These are phyloP conservation scores for Metschnikowia cubensis DNA, from an alignment of 805 yeast species.

Conservation along the genomic window DNA sequence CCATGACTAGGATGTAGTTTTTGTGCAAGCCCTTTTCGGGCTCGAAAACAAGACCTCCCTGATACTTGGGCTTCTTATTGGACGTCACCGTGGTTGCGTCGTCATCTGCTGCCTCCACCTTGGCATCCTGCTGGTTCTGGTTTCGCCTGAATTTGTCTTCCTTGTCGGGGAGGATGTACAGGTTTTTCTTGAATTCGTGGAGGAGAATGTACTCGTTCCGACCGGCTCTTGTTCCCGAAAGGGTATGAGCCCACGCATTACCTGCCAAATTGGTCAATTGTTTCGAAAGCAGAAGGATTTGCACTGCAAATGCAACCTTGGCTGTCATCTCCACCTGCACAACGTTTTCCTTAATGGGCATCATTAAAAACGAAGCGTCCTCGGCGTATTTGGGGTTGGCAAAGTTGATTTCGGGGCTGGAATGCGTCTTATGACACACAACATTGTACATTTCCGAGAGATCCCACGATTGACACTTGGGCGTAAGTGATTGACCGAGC, in stretches of 20 bases:
- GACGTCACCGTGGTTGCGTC: slow-evolving; percentile 48
- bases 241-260: slow-evolving; percentile 93
- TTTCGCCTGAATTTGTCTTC: slow-evolving; percentile 43
- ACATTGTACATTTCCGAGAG: slow-evolving; percentile 85
- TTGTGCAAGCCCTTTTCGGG: slow-evolving; percentile 94
- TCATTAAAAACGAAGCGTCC: slow-evolving; percentile 62
- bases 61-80: slow-evolving; percentile 67
- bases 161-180: slow-evolving; percentile 86
- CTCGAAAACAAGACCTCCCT: slow-evolving; percentile 94
- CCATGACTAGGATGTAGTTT: slow-evolving; percentile 89
- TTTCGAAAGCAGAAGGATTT: slow-evolving; percentile 82
- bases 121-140: slow-evolving; percentile 32
- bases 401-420: slow-evolving; percentile 68
- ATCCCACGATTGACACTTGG: slow-evolving; percentile 93
- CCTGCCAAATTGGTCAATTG: slow-evolving; percentile 93
- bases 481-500: slow-evolving; percentile 87
- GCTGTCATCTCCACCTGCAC: slow-evolving; percentile 66
- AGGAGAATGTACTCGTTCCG: slow-evolving; percentile 89
- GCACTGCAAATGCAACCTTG: slow-evolving; percentile 75
- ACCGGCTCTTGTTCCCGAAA: slow-evolving; percentile 93
- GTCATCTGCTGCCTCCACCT: slow-evolving; percentile 29
- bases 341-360: slow-evolving; percentile 68
- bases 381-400: slow-evolving; percentile 61
- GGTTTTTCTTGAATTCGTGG: slow-evolving; percentile 82
- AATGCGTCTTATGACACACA: slow-evolving; percentile 61